These are phyloP conservation scores for Aspergillus oerlinghausenensis DNA, from an alignment of 2,329 filamentous ascomycete species.

Conservation along the genomic window DNA sequence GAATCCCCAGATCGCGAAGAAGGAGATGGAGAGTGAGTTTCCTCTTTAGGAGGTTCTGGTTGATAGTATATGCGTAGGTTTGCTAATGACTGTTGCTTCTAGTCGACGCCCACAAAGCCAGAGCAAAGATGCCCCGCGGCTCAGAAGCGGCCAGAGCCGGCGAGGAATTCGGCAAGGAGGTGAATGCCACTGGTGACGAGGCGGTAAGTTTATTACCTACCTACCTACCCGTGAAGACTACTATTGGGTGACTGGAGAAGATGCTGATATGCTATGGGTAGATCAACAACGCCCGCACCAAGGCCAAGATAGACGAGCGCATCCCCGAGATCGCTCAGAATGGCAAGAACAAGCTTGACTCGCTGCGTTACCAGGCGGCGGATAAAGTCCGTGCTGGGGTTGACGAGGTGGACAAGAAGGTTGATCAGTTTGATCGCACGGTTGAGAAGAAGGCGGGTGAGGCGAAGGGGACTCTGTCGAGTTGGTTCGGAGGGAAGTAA, in stretches of 20 bases:
- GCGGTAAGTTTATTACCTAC: conserved; percentile 51
- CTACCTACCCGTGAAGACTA: too few relatives aligned
- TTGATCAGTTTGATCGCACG: conserved; percentile 77
- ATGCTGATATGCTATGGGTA: conserved; percentile 25
- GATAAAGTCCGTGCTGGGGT: conserved; percentile 40
- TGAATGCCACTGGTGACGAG: conserved; percentile 63
- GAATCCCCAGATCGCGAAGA: conserved; percentile 73
- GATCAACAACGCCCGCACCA: conserved; percentile 58
- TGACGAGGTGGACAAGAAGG: conserved; percentile 47
- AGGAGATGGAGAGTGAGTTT: conserved; percentile 73
- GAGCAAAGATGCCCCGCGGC: conserved; percentile 60
- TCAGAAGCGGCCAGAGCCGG: conserved; percentile 62
- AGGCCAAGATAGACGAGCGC: conserved; percentile 54
- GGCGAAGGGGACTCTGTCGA: conserved; percentile 76
- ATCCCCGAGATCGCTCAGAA: conserved; percentile 59
- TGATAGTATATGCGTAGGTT: background rate
- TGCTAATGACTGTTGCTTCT: background rate
- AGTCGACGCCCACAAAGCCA: conserved; percentile 74
- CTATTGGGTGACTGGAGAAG: background rate
- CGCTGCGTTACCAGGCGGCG: conserved; percentile 61
- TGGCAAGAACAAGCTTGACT: conserved; percentile 51
- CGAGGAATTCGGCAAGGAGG: conserved; percentile 57
- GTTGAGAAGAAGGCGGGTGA: conserved; percentile 74
- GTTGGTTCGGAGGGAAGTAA: conserved; percentile 67
- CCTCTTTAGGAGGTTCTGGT: background rate